These are phyloP conservation scores for Pythium utonaiense DNA, from an alignment of 352 stramenopile species.

Conservation along the genomic window DNA sequence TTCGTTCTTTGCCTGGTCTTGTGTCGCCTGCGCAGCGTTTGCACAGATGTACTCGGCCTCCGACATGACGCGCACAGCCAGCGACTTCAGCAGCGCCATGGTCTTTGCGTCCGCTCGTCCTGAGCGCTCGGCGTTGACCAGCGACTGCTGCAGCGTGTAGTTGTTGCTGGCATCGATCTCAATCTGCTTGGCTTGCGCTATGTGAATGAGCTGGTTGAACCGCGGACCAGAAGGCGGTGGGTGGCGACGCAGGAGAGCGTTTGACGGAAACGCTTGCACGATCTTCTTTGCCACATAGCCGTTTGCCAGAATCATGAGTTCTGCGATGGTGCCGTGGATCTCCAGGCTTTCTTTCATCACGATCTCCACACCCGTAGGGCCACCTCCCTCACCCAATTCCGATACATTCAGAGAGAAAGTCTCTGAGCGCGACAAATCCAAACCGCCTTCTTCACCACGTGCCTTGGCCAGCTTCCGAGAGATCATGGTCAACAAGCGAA, in stretches of 20 bases:
- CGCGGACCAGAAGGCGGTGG: slow-evolving; percentile 67
- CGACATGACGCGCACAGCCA: slow-evolving; percentile 93
- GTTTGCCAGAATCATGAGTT: slow-evolving; percentile 94
- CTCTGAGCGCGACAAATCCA: slow-evolving; percentile 79
- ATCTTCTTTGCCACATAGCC: slow-evolving; percentile 85
- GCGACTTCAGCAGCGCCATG: slow-evolving; percentile 89
- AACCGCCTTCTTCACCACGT: slow-evolving; percentile 59
- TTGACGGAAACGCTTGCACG: slow-evolving; percentile 69
- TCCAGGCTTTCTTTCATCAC: slow-evolving; percentile 89
- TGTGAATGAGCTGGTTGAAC: slow-evolving; percentile 70
- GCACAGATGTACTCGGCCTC: slow-evolving; percentile 92
- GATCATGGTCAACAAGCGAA: slow-evolving; percentile 62
- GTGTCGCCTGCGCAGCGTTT: slow-evolving; percentile 38
- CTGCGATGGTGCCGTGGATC: slow-evolving; percentile 92
- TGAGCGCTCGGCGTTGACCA: slow-evolving; percentile 50
- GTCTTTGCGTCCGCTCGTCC: slow-evolving; percentile 72
- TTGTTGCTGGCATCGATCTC: slow-evolving; percentile 78
- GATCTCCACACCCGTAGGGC: slow-evolving; percentile 62
- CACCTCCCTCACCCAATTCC: slow-evolving; percentile 43
- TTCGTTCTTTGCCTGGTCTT: slow-evolving; percentile 30
- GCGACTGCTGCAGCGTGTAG: slow-evolving; percentile 77
- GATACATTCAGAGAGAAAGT: slow-evolving; percentile 84
- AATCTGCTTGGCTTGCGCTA: slow-evolving; percentile 66
- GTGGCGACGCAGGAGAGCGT: slow-evolving; percentile 87
- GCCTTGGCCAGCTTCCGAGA: slow-evolving; percentile 51